Evolutionary conservation across 2,329 filamentous ascomycete species (phyloP).

Genomic region (Penicillium olsonii): DNA sequence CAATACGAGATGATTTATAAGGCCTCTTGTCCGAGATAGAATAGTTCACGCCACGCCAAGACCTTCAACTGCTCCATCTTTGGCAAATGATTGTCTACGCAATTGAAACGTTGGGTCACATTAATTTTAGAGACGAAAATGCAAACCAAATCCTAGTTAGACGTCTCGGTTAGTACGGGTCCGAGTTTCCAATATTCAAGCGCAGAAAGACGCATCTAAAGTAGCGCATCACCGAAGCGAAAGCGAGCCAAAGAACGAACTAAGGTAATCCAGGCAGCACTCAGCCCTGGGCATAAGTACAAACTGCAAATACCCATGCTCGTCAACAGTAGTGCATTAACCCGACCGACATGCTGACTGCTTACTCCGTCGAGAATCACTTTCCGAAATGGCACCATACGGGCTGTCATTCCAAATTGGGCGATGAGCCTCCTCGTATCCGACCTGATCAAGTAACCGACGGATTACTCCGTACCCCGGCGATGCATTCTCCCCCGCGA

Average conservation of each 20-base stretch:
- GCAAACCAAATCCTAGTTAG: neutral
- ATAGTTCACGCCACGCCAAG: conserved; percentile 12
- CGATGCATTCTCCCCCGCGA: neutral
- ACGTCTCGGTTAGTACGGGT: too few species aligned
- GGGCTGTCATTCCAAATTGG: neutral
- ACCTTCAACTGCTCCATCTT: neutral
- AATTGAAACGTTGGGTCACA: neutral
- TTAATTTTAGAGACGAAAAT: neutral
- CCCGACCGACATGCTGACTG: too few species aligned
- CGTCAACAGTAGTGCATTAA: too few species aligned
- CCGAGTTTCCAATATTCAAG: too few species aligned
- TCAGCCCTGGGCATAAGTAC: neutral
- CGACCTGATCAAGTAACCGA: neutral
- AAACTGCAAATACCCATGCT: too few species aligned
- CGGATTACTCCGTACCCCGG: neutral
- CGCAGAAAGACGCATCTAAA: too few species aligned
- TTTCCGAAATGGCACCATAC: neutral
- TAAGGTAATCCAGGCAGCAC: neutral
- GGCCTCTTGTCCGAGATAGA: neutral
- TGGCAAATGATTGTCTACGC: too few species aligned
- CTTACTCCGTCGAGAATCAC: too few species aligned
- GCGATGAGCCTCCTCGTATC: neutral
- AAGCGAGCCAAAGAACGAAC: too few species aligned
- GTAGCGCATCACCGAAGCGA: too few species aligned
- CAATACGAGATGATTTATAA: conserved; percentile 1